These are phyloP conservation scores for Aspergillus arachidicola DNA, from an alignment of 2,329 filamentous ascomycete species.

Conservation along the genomic window DNA sequence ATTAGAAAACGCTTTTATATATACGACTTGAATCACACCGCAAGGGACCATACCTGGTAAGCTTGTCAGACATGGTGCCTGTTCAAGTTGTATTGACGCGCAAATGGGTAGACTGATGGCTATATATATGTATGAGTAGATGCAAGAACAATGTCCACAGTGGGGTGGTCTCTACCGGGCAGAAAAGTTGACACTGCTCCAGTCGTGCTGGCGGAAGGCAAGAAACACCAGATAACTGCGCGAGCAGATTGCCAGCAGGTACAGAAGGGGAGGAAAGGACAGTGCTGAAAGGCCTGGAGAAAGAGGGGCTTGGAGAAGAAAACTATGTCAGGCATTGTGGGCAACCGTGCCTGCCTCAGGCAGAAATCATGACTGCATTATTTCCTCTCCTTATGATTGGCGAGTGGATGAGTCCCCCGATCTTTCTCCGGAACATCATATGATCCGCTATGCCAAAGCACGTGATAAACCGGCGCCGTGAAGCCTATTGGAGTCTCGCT, in stretches of 20 bases:
- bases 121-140: not conserved
- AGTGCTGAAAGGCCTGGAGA: constrained; percentile 20
- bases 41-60: constrained; percentile 73
- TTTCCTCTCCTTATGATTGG: constrained; percentile 25
- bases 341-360: constrained; percentile 24
- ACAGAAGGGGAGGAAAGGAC: constrained; percentile 14
- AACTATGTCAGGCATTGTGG: constrained; percentile 30
- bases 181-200: constrained; percentile 17
- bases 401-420: not conserved
- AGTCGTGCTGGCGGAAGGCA: constrained; percentile 18
- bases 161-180: constrained; percentile 7
- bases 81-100: constrained; percentile 20
- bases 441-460: constrained; percentile 12
- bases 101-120: constrained; percentile 4
- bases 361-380: constrained; percentile 18
- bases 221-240: constrained; percentile 19
- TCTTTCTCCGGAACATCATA: constrained; percentile 16
- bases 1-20: constrained; percentile 9
- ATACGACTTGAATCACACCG: not conserved
- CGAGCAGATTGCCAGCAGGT: constrained; percentile 17
- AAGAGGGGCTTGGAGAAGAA: constrained; percentile 28
- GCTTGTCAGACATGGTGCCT: constrained; percentile 81
- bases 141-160: not conserved
- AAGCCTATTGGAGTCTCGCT: constrained; percentile 27
- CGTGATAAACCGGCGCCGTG: constrained; percentile 19